Base-by-base conservation (phyloP, 1,284 basidiomycete species). In the Cryptococcus sp. region DNA sequence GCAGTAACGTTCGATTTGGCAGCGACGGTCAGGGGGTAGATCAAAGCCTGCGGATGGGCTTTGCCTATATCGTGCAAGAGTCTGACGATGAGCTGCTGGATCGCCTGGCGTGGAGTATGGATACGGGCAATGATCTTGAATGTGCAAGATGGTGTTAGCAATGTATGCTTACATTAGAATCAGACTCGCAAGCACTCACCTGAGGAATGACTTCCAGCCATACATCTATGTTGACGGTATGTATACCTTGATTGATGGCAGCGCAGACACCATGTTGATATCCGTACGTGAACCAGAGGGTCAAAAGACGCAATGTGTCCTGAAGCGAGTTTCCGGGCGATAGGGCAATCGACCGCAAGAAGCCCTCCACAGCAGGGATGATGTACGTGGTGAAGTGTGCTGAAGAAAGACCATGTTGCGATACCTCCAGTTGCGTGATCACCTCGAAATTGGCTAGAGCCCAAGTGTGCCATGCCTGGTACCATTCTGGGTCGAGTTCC, bases 381-480 rank as follows among this genome's bases (percentile, higher is more conserved):
- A 96, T 91, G 76, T 97, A 91, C 10, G 86, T 85, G 30, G 89
- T 87, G 50, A 97, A 84, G 57, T 85, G 85, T 43, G 84, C 84
- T 15, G 86, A 84, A 1, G 86, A 85, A n/a, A 90, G 77, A 54
- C 90, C 88, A n/a, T 82, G 80, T 65, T 85, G 84, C 66, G 88
- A 85, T 52, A 80, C 83, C 73, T 95, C 91, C 62, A 93, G 80
- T 68, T 88, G 85, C n/a, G 85, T 84, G 58, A 99, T 89, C 61
- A 98, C 91, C 64, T 98, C 93, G 66, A 96, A 96, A 77, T 98
- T 98, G 13, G 93, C 90, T 58, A 99, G 81, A 6, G 96, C 95
- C 93, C 94, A 99, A 0, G 93, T 94, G 76, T 99, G 95, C 95
- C 95, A 98, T 17, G 95, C 96, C 78, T 98, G 97, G 80, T 98